A percentile compares a stretch with the other conserved stretches of the same genome.
Evolutionary conservation across 805 yeast species (phyloP).

Genomic region (Scheffersomyces coipomensis): DNA sequence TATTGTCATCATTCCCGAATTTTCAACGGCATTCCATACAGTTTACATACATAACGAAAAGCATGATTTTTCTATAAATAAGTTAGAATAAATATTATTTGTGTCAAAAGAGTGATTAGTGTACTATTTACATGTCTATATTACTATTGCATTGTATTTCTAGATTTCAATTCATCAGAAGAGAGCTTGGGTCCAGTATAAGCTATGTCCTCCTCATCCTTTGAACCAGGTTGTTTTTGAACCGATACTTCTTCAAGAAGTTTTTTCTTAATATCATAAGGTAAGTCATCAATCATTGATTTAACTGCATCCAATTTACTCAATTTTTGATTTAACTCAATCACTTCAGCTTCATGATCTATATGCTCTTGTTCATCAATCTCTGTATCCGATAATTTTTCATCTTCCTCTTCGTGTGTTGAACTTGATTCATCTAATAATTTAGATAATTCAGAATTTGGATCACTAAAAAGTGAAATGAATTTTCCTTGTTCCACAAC

Average conservation of each 20-base stretch:
- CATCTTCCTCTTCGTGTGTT: conserved; percentile 11
- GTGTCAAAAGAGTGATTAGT: background rate
- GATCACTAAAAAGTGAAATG: conserved; percentile 38
- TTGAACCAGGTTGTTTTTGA: conserved; percentile 9
- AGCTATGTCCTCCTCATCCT: background rate
- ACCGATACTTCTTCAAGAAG: conserved; percentile 24
- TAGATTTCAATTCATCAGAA: background rate
- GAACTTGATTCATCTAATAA: conserved; percentile 35
- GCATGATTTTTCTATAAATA: background rate
- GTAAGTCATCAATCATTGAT: conserved; percentile 34
- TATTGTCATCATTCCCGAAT: background rate
- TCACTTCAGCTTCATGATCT: conserved; percentile 23
- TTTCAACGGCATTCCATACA: background rate
- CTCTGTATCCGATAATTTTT: conserved; percentile 20
- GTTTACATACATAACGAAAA: background rate
- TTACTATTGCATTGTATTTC: background rate
- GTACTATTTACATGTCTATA: background rate
- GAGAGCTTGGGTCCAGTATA: background rate
- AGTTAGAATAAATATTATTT: background rate
- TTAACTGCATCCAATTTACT: conserved; percentile 14
- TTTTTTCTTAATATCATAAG: conserved; percentile 27
- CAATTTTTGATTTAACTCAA: conserved; percentile 11
- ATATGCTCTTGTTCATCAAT: conserved; percentile 21
- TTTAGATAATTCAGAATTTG: conserved; percentile 40
- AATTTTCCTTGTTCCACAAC: conserved; percentile 42